These are phyloP conservation scores for Blastobotrys buckinghamii DNA, from an alignment of 1,139 yeast genomes.

Conservation along the genomic window DNA sequence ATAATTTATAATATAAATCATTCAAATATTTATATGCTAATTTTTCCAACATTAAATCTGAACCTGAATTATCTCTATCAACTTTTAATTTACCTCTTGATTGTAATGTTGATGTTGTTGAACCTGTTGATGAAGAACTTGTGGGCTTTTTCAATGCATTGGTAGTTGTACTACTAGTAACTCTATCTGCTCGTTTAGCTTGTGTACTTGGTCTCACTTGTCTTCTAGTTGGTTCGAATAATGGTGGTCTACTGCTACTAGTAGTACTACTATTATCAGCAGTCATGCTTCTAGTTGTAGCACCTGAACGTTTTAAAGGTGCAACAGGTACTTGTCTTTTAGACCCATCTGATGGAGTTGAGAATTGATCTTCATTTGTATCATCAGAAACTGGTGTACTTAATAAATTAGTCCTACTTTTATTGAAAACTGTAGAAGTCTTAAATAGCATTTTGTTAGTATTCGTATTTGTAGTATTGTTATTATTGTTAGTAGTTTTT, in stretches of 20 bases:
- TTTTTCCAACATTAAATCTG: neutral
- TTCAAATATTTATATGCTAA: conserved; percentile 36
- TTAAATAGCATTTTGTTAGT: conserved; percentile 14
- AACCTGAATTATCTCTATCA: neutral
- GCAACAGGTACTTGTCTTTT: conserved; percentile 17
- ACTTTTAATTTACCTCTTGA: conserved; percentile 1
- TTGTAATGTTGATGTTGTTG: neutral
- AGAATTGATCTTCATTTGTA: conserved; percentile 3
- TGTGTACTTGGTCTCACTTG: conserved; percentile 11
- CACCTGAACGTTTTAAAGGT: conserved; percentile 22
- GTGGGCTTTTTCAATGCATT: conserved; percentile 2
- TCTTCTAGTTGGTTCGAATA: conserved; percentile 10
- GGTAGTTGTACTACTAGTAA: too few relatives aligned
- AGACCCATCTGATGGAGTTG: conserved; percentile 17
- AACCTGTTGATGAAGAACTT: conserved; percentile 1
- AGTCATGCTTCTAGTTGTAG: neutral
- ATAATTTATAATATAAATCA: conserved; percentile 53
- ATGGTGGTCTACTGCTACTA: conserved; percentile 9
- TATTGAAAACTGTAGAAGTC: conserved; percentile 15
- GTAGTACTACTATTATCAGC: neutral
- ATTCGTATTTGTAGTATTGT: neutral
- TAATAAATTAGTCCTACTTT: conserved; percentile 6
- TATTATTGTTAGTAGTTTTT: neutral
- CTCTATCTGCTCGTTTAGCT: conserved; percentile 5
- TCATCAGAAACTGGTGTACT: conserved; percentile 12